Conservation (phyloP, 305 asterid species). For the Fraxinus sp. region DNA sequence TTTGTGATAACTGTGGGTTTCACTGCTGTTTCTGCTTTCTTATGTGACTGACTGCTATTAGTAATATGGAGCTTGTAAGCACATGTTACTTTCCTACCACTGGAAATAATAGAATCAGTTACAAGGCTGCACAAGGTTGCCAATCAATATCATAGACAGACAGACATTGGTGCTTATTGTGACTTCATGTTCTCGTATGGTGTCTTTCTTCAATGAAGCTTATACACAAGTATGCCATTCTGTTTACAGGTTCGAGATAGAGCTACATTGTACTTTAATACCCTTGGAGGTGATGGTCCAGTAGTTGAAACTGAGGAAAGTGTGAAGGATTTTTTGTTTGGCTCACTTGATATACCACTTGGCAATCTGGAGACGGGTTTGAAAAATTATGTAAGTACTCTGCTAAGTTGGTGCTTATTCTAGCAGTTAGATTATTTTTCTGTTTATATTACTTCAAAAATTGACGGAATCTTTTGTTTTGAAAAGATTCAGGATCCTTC, state of each 20-base stretch:
- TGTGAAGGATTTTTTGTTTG: constrained; percentile 82
- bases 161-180: constrained; percentile 11
- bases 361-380: constrained; percentile 77
- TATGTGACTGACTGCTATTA: neutral
- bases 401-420: constrained; percentile 2
- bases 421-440: constrained; percentile 12
- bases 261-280: constrained; percentile 86
- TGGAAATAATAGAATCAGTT: neutral
- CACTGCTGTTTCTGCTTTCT: neutral
- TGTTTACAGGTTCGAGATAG: constrained; percentile 83
- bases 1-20: neutral
- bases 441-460: constrained; percentile 13
- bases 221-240: constrained; percentile 6
- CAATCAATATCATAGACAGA: neutral
- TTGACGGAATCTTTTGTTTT: constrained; percentile 18
- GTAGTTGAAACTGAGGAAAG: constrained; percentile 79
- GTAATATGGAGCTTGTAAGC: neutral
- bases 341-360: constrained; percentile 77
- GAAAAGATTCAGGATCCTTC: constrained; percentile 60
- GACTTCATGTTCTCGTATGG: neutral
- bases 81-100: neutral
- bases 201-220: constrained; percentile 21
- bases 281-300: constrained; percentile 85
- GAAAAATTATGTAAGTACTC: constrained; percentile 69
- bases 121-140: neutral